phyloP scores from a whole-genome alignment of 1,284 basidiomycete species.

The Ceratobasidium sp. region DNA sequence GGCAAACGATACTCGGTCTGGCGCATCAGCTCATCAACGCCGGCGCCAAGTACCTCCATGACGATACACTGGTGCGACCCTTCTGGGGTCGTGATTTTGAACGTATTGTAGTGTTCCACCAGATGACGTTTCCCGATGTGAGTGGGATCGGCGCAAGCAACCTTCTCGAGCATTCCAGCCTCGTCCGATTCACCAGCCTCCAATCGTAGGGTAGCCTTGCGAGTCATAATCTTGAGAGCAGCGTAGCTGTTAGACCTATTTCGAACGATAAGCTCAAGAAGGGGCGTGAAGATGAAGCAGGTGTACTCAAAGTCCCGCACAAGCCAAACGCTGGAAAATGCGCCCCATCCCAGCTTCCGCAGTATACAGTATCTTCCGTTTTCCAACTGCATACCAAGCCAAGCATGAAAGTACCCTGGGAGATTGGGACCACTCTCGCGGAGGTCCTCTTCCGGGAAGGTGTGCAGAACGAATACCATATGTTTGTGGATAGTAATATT shows the following conservation, averaged over 20 bases:
- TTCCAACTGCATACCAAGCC: conserved; percentile 17
- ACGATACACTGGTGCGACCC: neutral
- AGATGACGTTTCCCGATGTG: neutral
- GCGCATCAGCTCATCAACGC: neutral
- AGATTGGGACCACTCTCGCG: neutral
- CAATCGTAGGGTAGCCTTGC: neutral
- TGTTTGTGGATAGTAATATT: no score
- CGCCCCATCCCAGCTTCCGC: no score
- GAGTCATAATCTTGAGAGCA: no score
- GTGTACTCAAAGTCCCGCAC: no score
- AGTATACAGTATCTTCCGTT: no score
- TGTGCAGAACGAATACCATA: neutral
- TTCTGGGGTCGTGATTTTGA: neutral
- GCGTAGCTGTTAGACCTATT: neutral
- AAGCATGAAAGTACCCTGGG: neutral
- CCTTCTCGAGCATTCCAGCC: neutral
- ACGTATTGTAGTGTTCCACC: neutral
- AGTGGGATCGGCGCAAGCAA: neutral
- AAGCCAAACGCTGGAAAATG: no score
- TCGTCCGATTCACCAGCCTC: neutral
- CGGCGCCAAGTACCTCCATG: neutral
- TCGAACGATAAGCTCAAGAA: neutral
- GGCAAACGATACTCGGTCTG: conserved; percentile 60
- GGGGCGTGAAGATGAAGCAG: conserved; percentile 58
- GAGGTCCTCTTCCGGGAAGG: conserved; percentile 12